These are phyloP conservation scores for Apiospora marii DNA, from an alignment of 2,329 filamentous ascomycete genomes.

Conservation along the genomic window DNA sequence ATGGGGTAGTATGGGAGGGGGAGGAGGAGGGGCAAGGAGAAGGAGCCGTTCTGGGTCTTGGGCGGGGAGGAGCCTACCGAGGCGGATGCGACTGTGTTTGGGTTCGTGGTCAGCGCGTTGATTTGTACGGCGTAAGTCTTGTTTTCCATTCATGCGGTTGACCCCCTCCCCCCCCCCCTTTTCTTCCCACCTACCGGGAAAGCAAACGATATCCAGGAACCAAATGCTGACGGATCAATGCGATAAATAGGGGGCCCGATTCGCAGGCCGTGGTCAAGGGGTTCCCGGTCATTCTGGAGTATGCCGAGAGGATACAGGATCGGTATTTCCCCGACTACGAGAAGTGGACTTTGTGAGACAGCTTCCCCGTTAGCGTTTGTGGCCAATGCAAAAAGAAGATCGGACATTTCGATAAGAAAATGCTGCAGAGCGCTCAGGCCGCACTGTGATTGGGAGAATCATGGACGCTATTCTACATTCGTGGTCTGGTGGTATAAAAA, in stretches of 20 bases:
- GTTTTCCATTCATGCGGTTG: neutral
- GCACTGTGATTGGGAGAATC: too few relatives aligned
- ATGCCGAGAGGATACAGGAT: constrained; percentile 63
- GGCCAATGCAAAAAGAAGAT: neutral
- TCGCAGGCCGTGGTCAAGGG: constrained; percentile 52
- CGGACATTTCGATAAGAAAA: neutral
- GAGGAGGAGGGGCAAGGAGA: neutral
- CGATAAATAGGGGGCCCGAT: constrained; percentile 51
- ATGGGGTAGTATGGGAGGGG: too few relatives aligned
- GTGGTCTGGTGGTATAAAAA: too few relatives aligned
- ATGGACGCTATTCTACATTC: too few relatives aligned
- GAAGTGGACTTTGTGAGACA: constrained; percentile 38
- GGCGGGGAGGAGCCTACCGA: constrained; percentile 62
- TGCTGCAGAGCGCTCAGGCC: too few relatives aligned
- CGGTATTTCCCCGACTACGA: constrained; percentile 66
- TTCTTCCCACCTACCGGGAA: too few relatives aligned
- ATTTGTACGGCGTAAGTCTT: constrained; percentile 60
- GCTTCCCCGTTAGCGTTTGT: neutral
- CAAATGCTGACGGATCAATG: constrained; percentile 5
- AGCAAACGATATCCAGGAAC: too few relatives aligned
- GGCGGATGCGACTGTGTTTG: constrained; percentile 64
- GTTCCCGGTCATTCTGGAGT: constrained; percentile 60
- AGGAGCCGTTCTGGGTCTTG: constrained; percentile 63
- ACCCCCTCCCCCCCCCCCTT: neutral
- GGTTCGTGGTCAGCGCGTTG: constrained; percentile 62